Base-by-base conservation (phyloP, 2,329 filamentous ascomycete species). In the Lasiodiplodia theobromae region DNA sequence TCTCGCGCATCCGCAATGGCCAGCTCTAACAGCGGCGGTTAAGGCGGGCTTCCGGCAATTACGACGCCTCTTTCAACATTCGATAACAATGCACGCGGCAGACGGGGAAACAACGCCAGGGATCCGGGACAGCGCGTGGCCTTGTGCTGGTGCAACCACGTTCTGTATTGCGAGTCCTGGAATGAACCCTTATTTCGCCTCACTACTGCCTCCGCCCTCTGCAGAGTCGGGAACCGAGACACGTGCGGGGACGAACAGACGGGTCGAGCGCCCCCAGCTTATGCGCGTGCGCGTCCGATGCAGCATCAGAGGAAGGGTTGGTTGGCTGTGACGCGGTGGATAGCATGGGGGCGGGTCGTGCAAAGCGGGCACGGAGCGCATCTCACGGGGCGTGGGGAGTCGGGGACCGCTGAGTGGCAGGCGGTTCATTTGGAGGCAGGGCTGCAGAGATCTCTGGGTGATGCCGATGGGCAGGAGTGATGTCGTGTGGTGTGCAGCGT, bases 51-150 rank as follows among this genome's bases (percentile, higher is more conserved):
- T 14, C 47, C 47, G 60, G 60, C 12, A 64, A 18, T 18, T 51
- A 40, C 40, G 58, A 63, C 58, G 58, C 58, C 58, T 51, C 58
- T 21, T 51, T 51, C 58, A 51, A 25, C 44, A 63, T 38, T 7
- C 8, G 18, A 31, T 31, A 23, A 12, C 44, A 23, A 25, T 4
- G 60, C 21, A 14, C 47, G 37, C 18, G 44, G 60, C 40, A 52
- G 28, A 11, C 18, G 28, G 44, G 16, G n/a, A 12, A 25, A 23
- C 38, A 25, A 28, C 28, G 18, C 44, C 44, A 38, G 40, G 37
- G 23, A 18, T 34, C 38, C 23, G 28, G 57, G 57, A 47, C 23
- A 44, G 34, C 37, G 16, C 34, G 11, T 14, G 6, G 18, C n/a
- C 40, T 44, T 8, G 40, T 62, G 40, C 57, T 3, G 21, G 25